Evolutionary conservation across 805 yeast genomes (phyloP).

Genomic region (Sugiyamaella marilandica): DNA sequence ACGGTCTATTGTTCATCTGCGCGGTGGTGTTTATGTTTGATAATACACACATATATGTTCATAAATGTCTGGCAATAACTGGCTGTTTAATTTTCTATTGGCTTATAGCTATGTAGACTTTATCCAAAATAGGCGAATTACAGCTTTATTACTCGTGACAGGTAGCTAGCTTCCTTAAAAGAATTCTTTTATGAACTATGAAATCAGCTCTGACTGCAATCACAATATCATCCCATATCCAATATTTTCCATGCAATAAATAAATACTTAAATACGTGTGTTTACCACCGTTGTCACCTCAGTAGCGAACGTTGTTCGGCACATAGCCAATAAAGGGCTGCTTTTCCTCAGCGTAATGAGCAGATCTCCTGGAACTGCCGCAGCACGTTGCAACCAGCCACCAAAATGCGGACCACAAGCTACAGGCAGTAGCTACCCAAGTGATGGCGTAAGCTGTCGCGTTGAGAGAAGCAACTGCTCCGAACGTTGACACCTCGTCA

Average conservation of each 20-base stretch:
- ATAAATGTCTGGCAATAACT: too few species aligned
- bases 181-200: too few species aligned
- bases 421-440: conserved; percentile 59
- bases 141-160: too few species aligned
- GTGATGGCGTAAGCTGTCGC: conserved; percentile 50
- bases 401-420: conserved; percentile 38
- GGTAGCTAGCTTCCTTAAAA: too few species aligned
- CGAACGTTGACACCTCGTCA: conserved; percentile 43
- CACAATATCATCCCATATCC: too few species aligned
- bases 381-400: conserved; percentile 44
- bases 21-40: too few species aligned
- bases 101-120: too few species aligned
- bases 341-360: conserved; percentile 22
- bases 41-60: too few species aligned
- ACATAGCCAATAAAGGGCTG: conserved; percentile 30
- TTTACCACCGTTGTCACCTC: neutral
- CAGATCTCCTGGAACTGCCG: conserved; percentile 30
- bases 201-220: too few species aligned
- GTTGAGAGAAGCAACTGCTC: conserved; percentile 51
- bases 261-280: neutral
- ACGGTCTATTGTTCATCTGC: too few species aligned
- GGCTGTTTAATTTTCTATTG: too few species aligned
- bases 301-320: conserved; percentile 10
- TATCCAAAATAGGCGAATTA: too few species aligned
- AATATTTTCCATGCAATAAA: neutral